Evolutionary conservation across 83 land plant species (phyloP).

Genomic region (Picea abies): DNA sequence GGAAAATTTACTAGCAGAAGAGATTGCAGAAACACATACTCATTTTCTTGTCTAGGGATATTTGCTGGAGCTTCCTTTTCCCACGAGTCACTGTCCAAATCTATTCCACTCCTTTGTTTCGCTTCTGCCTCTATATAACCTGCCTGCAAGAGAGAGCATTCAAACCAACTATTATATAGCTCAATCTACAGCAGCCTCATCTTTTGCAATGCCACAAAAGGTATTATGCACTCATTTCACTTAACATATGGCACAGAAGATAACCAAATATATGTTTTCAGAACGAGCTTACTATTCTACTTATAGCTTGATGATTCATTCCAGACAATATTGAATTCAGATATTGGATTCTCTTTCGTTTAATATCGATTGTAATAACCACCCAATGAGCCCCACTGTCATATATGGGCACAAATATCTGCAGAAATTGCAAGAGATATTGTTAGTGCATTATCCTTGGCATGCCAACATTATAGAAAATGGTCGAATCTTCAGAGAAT

Average conservation of each 20-base stretch:
- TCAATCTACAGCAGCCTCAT: background rate
- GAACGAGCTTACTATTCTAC: too few species aligned
- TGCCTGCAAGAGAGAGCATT: conserved; percentile 4
- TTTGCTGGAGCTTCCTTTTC: too few species aligned
- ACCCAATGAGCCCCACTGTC: conserved; percentile 43
- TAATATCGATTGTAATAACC: conserved; percentile 32
- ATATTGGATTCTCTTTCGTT: conserved; percentile 32
- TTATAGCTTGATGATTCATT: too few species aligned
- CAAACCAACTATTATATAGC: conserved; percentile 1
- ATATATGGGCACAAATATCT: conserved; percentile 33
- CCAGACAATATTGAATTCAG: conserved; percentile 25
- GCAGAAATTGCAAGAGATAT: background rate
- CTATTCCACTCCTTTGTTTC: conserved; percentile 18
- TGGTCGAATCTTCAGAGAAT: background rate
- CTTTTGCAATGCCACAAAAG: background rate
- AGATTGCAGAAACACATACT: too few species aligned
- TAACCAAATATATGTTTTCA: too few species aligned
- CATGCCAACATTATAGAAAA: background rate
- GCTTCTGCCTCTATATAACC: conserved; percentile 21
- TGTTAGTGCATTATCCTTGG: background rate
- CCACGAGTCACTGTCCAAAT: conserved; percentile 3
- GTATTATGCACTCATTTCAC: background rate
- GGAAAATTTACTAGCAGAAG: too few species aligned
- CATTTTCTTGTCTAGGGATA: too few species aligned
- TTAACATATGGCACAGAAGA: background rate